phyloP scores from a whole-genome alignment of 2,329 filamentous ascomycete genomes.

The Drechslerella dactyloides region DNA sequence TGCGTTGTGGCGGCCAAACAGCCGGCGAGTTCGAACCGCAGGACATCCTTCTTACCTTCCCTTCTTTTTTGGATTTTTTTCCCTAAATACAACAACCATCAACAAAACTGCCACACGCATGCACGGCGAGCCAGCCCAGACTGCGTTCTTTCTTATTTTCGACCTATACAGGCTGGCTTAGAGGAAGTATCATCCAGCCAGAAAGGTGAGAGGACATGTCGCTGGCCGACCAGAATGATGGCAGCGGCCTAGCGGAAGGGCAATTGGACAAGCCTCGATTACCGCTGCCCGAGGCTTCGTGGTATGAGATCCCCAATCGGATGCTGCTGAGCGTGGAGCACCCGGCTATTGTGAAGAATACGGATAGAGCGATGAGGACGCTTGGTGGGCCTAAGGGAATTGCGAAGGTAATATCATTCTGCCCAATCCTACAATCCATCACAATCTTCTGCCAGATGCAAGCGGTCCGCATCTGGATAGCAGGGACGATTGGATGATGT shows the following conservation, averaged over 20 bases:
- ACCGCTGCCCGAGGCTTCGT: conserved; percentile 28
- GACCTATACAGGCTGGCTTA: too few species aligned
- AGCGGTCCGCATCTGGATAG: too few species aligned
- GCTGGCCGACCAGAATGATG: not conserved
- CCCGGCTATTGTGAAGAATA: conserved; percentile 27
- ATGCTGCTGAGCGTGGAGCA: conserved; percentile 38
- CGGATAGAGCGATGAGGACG: conserved; percentile 35
- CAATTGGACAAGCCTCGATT: conserved; percentile 15
- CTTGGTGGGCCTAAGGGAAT: conserved; percentile 36
- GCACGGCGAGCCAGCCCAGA: too few species aligned
- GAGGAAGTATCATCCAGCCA: not conserved
- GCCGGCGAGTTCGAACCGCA: not conserved
- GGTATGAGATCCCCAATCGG: conserved; percentile 36
- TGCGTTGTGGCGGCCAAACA: not conserved
- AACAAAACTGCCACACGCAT: not conserved
- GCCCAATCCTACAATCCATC: too few species aligned
- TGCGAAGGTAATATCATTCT: conserved; percentile 46
- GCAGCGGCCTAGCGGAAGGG: not conserved
- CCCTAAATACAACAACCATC: conserved; percentile 2
- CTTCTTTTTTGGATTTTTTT: conserved; percentile 4
- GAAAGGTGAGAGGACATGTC: not conserved
- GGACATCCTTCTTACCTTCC: not conserved
- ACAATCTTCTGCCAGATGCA: too few species aligned
- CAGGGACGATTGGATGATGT: not conserved
- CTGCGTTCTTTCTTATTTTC: too few species aligned